Conservation (phyloP, 768 basidiomycete genomes). For the Lactarius indigo region DNA sequence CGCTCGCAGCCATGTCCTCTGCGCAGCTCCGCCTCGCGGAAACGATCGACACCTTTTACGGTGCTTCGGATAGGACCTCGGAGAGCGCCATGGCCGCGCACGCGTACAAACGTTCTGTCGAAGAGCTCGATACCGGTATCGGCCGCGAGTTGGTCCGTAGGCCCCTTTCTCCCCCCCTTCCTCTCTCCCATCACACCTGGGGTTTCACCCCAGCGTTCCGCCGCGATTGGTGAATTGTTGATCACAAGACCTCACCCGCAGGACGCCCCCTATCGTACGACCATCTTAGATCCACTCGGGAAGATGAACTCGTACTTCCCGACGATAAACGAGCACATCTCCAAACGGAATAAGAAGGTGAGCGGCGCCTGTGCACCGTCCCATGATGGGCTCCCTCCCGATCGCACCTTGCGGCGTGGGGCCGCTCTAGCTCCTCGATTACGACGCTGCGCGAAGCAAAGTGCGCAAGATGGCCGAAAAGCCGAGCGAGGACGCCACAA, state of each 20-base stretch:
- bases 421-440: constrained; percentile 78
- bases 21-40: constrained; percentile 93
- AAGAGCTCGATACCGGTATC: constrained; percentile 86
- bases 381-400: constrained; percentile 10
- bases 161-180: not conserved
- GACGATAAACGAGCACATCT: constrained; percentile 86
- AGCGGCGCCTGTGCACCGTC: not conserved
- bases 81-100: constrained; percentile 97
- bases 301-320: constrained; percentile 97
- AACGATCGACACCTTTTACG: constrained; percentile 90
- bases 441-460: constrained; percentile 88
- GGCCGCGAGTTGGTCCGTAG: constrained; percentile 77
- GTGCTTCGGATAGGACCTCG: constrained; percentile 74
- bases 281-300: constrained; percentile 91
- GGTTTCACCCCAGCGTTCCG: not conserved
- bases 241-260: constrained; percentile 32
- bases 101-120: constrained; percentile 92
- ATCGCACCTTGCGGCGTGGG: constrained; percentile 13
- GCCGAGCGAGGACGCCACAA: constrained; percentile 89
- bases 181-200: not conserved
- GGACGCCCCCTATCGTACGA: constrained; percentile 93
- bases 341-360: constrained; percentile 97
- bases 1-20: constrained; percentile 75
- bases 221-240: not conserved
- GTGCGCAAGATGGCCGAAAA: constrained; percentile 88